Conservation (phyloP, 2,329 filamentous ascomycete species). For the Fusarium nygamai region DNA sequence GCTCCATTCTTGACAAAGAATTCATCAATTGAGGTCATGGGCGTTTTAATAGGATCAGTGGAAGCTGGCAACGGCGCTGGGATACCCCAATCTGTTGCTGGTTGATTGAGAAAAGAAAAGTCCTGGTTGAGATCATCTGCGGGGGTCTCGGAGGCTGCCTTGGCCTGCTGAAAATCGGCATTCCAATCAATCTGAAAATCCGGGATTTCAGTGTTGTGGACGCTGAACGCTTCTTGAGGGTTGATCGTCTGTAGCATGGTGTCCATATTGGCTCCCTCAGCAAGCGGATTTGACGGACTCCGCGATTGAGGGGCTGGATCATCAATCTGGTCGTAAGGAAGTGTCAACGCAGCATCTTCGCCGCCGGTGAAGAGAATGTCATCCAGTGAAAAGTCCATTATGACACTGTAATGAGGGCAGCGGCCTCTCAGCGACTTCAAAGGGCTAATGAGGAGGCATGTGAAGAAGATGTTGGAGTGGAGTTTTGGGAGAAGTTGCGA, state of each 20-base stretch:
- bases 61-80: not conserved
- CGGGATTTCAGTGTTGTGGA: not conserved
- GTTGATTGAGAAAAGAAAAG: constrained; percentile 38
- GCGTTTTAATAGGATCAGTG: not conserved
- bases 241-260: not conserved
- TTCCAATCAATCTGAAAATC: constrained; percentile 33
- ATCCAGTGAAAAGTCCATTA: constrained; percentile 38
- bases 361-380: constrained; percentile 35
- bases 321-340: constrained; percentile 30
- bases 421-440: not conserved
- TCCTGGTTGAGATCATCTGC: constrained; percentile 1
- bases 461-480: constrained; percentile 25
- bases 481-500: constrained; percentile 15
- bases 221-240: constrained; percentile 1
- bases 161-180: constrained; percentile 31
- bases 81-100: constrained; percentile 15
- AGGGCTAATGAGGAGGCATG: not conserved
- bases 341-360: constrained; percentile 23
- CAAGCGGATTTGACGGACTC: constrained; percentile 17
- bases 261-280: not conserved
- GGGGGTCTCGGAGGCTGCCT: not conserved
- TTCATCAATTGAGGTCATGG: constrained; percentile 47
- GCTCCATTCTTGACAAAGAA: constrained; percentile 55
- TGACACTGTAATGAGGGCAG: not conserved
- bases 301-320: constrained; percentile 21